Evolutionary conservation across 371 early-diverging fungal species (phyloP).

Genomic region (Thermomucor indicae-seudaticae): DNA sequence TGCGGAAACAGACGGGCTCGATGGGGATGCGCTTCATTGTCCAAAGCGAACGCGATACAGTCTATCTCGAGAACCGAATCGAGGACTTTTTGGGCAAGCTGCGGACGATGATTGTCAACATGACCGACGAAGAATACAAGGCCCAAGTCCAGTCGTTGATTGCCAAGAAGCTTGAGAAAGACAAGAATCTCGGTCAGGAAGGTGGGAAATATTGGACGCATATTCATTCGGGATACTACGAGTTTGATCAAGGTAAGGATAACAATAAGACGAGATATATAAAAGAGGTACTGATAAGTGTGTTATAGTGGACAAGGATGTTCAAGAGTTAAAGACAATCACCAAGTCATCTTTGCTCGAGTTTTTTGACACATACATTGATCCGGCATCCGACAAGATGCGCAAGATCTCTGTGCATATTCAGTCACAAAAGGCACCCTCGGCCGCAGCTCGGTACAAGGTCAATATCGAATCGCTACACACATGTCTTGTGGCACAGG

Average conservation of each 20-base stretch:
- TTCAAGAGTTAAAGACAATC: constrained; percentile 49
- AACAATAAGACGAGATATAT: not conserved
- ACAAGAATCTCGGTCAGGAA: constrained; percentile 82
- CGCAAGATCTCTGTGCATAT: constrained; percentile 72
- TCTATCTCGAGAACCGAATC: constrained; percentile 80
- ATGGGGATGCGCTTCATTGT: constrained; percentile 76
- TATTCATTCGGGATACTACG: constrained; percentile 77
- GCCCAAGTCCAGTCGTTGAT: constrained; percentile 73
- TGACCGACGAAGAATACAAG: constrained; percentile 71
- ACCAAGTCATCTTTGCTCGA: constrained; percentile 44
- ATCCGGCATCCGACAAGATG: constrained; percentile 47
- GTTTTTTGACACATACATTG: constrained; percentile 58
- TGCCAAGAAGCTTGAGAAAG: constrained; percentile 73
- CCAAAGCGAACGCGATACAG: constrained; percentile 84
- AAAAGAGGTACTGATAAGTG: not conserved
- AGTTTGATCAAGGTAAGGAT: constrained; percentile 66
- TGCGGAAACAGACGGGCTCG: constrained; percentile 58
- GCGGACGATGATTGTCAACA: constrained; percentile 48
- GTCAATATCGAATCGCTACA: constrained; percentile 44
- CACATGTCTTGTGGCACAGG: constrained; percentile 25
- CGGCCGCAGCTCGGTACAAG: constrained; percentile 27
- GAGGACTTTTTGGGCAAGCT: constrained; percentile 69
- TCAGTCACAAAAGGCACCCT: constrained; percentile 51
- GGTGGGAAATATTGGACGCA: constrained; percentile 75
- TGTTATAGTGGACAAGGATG: constrained; percentile 46